phyloP scores from a whole-genome alignment of 2,329 filamentous ascomycete genomes.

The Aspergillus flavus region DNA sequence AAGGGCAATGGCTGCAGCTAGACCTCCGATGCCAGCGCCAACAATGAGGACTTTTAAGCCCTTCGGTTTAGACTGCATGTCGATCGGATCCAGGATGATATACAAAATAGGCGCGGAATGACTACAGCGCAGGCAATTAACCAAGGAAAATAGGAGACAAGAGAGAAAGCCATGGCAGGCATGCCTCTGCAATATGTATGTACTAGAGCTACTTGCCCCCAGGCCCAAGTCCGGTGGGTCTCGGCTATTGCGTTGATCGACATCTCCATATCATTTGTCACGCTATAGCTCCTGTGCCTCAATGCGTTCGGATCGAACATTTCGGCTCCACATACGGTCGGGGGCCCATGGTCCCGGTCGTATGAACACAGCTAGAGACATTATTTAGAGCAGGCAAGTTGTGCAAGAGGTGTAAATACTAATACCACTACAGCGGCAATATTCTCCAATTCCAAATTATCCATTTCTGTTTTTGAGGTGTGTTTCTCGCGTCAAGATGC shows the following conservation, averaged over 20 bases:
- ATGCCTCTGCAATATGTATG: neutral
- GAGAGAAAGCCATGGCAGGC: neutral
- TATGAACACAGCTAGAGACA: neutral
- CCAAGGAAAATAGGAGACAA: neutral
- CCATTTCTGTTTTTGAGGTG: neutral
- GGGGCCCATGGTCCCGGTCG: neutral
- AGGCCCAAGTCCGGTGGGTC: neutral
- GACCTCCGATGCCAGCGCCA: conserved; percentile 38
- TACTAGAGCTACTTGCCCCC: neutral
- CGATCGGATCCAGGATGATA: neutral
- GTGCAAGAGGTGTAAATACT: neutral
- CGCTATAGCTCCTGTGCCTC: neutral
- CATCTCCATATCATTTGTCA: neutral
- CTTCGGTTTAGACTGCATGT: conserved; percentile 9
- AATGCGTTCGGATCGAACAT: neutral
- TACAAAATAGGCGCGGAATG: conserved; percentile 4
- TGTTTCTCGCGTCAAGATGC: conserved; percentile 22
- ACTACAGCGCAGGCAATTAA: neutral
- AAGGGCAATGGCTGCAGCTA: conserved; percentile 49
- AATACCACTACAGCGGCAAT: neutral
- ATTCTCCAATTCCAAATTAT: neutral
- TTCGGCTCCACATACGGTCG: conserved; percentile 33
- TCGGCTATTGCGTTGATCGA: neutral
- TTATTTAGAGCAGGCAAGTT: conserved; percentile 3
- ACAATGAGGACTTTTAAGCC: conserved; percentile 35